phyloP scores from a whole-genome alignment of 345 rosid species.

The Eucalyptus viminalis region DNA sequence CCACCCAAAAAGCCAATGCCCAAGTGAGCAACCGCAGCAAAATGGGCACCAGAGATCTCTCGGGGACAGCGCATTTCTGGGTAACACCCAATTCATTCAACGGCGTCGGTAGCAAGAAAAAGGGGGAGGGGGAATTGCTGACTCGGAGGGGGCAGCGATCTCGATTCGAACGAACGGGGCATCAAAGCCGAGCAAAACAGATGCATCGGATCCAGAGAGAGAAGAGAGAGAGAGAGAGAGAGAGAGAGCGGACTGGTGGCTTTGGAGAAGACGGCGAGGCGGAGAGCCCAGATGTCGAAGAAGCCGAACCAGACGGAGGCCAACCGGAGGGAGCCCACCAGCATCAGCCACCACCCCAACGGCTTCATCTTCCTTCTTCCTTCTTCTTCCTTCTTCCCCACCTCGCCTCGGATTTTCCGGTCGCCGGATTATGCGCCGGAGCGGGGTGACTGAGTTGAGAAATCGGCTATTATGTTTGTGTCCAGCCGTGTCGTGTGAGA shows the following conservation, averaged over 20 bases:
- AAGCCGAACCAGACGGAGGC: slow-evolving; percentile 97
- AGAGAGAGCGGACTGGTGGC: slow-evolving; percentile 32
- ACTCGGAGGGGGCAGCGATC: neutral
- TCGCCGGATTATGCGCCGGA: neutral
- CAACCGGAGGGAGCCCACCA: slow-evolving; percentile 75
- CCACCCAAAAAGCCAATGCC: neutral
- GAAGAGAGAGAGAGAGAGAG: neutral
- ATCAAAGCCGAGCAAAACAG: neutral
- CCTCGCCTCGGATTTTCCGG: neutral
- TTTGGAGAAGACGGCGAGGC: slow-evolving; percentile 80
- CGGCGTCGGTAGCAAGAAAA: neutral
- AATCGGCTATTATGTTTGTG: neutral
- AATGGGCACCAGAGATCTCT: neutral
- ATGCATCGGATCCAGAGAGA: neutral
- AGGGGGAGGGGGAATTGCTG: neutral
- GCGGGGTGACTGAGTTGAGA: neutral
- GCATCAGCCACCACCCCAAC: slow-evolving; percentile 86
- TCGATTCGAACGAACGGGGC: neutral
- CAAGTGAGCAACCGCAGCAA: neutral
- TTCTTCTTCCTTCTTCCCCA: slow-evolving; percentile 51
- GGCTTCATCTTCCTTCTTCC: slow-evolving; percentile 48
- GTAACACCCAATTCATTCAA: neutral
- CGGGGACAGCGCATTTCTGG: neutral
- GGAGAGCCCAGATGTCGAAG: slow-evolving; percentile 88
- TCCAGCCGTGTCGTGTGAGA: neutral